Evolutionary conservation across 306 rosid genomes (phyloP).

Genomic region (Aeschynomene evenia): DNA sequence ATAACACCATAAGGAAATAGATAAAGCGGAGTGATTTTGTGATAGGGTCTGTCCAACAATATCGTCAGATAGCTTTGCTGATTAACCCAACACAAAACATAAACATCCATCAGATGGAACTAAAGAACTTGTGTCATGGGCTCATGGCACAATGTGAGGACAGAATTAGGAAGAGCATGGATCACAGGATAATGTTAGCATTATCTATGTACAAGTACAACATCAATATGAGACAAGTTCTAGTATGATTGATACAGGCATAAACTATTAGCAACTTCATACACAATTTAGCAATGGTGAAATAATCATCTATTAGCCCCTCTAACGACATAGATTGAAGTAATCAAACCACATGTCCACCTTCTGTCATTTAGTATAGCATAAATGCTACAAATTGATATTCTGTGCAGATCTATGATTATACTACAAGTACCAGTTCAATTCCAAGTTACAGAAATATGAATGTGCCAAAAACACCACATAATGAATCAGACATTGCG

Average conservation of each 20-base stretch:
- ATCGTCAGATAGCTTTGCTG: conserved; percentile 15
- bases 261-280: conserved; percentile 24
- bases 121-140: neutral
- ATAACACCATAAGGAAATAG: conserved; percentile 5
- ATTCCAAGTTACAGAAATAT: neutral
- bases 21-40: conserved; percentile 18
- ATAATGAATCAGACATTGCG: neutral
- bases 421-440: neutral
- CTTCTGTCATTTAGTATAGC: neutral
- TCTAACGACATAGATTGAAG: neutral
- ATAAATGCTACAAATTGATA: neutral
- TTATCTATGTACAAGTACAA: neutral
- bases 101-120: neutral
- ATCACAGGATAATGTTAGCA: conserved; percentile 1
- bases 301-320: conserved; percentile 1
- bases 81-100: neutral
- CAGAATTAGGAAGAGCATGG: neutral
- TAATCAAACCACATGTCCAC: conserved; percentile 16
- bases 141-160: conserved; percentile 3
- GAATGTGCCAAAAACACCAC: neutral
- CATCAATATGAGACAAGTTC: too few species aligned
- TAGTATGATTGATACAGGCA: conserved; percentile 3
- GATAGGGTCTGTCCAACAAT: conserved; percentile 9
- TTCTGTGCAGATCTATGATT: conserved; percentile 14
- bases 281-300: neutral